phyloP scores from a whole-genome alignment of 129 eudicot species.

The Smallanthus sonchifolius region DNA sequence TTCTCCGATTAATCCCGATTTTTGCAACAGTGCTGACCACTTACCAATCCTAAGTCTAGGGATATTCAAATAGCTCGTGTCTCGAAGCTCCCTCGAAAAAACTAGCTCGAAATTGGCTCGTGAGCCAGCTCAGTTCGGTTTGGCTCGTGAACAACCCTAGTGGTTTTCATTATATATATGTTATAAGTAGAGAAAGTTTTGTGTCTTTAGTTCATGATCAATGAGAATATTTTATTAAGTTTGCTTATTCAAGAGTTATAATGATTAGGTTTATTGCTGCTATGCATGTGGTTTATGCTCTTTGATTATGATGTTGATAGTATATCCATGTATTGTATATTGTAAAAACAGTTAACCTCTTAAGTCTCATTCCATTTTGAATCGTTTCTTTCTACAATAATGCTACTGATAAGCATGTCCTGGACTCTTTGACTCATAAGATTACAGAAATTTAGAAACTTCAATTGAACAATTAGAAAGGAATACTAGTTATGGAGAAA shows the following conservation, averaged over 20 bases:
- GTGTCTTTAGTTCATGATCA: background rate
- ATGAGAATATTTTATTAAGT: background rate
- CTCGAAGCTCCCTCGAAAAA: too few relatives aligned
- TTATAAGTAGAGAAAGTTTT: background rate
- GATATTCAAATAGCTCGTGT: too few relatives aligned
- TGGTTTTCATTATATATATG: too few relatives aligned
- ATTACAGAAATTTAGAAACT: background rate
- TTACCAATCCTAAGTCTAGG: too few relatives aligned
- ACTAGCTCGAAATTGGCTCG: too few relatives aligned
- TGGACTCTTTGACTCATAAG: background rate
- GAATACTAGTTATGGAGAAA: background rate
- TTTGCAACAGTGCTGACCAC: too few relatives aligned
- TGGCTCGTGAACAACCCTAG: too few relatives aligned
- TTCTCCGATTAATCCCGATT: too few relatives aligned
- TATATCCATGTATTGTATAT: background rate
- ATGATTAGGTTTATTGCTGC: constrained; percentile 4
- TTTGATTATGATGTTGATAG: background rate
- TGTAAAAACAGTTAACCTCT: background rate
- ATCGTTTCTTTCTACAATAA: constrained; percentile 2
- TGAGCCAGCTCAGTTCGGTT: too few relatives aligned
- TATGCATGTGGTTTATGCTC: background rate
- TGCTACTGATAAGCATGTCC: background rate
- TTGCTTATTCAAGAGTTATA: background rate
- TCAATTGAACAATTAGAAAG: background rate
- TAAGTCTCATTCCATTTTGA: background rate